A percentile compares a stretch with the other conserved stretches of the same genome.
These are phyloP conservation scores for Anthracocystis walkeri DNA, from an alignment of 1,284 basidiomycete genomes.

Conservation along the genomic window DNA sequence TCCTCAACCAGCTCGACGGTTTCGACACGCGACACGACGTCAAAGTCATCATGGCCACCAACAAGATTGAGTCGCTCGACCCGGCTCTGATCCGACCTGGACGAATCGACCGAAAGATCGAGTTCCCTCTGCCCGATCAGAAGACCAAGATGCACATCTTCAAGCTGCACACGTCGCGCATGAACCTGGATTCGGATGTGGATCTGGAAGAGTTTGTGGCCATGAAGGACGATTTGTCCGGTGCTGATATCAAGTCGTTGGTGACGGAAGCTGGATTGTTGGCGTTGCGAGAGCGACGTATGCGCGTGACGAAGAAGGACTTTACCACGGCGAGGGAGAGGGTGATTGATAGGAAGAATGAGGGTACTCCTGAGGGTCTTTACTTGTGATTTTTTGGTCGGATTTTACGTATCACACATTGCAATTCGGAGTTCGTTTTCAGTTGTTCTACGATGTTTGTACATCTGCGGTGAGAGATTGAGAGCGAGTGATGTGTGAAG, in stretches of 20 bases:
- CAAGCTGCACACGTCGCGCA: slow-evolving; percentile 93
- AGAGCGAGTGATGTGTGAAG: background rate
- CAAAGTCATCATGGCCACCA: slow-evolving; percentile 87
- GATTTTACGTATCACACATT: background rate
- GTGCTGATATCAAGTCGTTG: slow-evolving; percentile 89
- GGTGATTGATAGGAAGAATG: slow-evolving; percentile 68
- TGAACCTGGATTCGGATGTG: slow-evolving; percentile 92
- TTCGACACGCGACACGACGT: slow-evolving; percentile 99
- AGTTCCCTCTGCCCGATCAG: slow-evolving; percentile 69
- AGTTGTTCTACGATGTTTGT: background rate
- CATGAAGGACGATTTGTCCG: slow-evolving; percentile 95
- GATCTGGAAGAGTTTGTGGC: slow-evolving; percentile 96
- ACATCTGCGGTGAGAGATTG: background rate
- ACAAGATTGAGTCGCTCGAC: slow-evolving; percentile 93
- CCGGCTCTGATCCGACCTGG: slow-evolving; percentile 97
- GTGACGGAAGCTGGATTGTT: slow-evolving; percentile 89
- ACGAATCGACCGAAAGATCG: slow-evolving; percentile 98
- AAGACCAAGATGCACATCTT: slow-evolving; percentile 82
- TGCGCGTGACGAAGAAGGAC: slow-evolving; percentile 88
- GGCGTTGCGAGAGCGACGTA: slow-evolving; percentile 91
- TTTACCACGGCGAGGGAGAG: slow-evolving; percentile 66
- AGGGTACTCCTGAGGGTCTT: slow-evolving; percentile 65
- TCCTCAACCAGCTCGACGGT: slow-evolving; percentile 85
- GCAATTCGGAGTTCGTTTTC: background rate
- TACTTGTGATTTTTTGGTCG: slow-evolving; percentile 45